Evolutionary conservation across 1,139 yeast species (phyloP).

Genomic region (Sugiyamaella xylanicola): DNA sequence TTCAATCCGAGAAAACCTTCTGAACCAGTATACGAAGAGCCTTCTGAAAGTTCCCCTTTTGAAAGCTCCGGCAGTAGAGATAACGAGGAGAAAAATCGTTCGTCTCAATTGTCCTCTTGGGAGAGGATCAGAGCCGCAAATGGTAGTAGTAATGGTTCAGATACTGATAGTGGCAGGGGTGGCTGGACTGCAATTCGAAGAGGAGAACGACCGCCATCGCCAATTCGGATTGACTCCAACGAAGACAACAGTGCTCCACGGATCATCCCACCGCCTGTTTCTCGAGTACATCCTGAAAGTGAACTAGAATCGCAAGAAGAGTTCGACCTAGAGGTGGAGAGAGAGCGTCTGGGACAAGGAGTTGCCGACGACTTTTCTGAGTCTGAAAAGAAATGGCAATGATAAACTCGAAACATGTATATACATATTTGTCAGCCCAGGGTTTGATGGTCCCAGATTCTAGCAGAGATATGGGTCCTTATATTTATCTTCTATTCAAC

Average conservation of each 20-base stretch:
- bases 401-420: no score
- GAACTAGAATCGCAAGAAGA: slow-evolving; percentile 31
- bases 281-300: slow-evolving; percentile 11
- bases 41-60: background rate
- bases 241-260: background rate
- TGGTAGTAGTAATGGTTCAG: background rate
- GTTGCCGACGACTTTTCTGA: slow-evolving; percentile 39
- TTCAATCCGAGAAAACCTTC: background rate
- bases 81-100: background rate
- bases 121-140: slow-evolving; percentile 24
- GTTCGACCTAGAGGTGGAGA: slow-evolving; percentile 38
- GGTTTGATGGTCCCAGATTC: no score
- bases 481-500: no score
- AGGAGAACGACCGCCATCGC: slow-evolving; percentile 7
- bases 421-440: background rate
- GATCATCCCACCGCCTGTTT: slow-evolving; percentile 1
- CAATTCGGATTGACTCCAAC: background rate
- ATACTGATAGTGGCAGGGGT: slow-evolving; percentile 3
- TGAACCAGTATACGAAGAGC: background rate
- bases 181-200: slow-evolving; percentile 14
- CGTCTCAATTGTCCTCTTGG: slow-evolving; percentile 20
- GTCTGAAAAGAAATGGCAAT: slow-evolving; percentile 39
- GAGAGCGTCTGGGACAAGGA: slow-evolving; percentile 36
- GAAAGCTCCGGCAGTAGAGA: background rate
- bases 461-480: no score